Percentiles rank a stretch among this genome's conserved stretches.
Conservation (phyloP, 2,329 filamentous ascomycete genomes). For the Penicillium sp. region DNA sequence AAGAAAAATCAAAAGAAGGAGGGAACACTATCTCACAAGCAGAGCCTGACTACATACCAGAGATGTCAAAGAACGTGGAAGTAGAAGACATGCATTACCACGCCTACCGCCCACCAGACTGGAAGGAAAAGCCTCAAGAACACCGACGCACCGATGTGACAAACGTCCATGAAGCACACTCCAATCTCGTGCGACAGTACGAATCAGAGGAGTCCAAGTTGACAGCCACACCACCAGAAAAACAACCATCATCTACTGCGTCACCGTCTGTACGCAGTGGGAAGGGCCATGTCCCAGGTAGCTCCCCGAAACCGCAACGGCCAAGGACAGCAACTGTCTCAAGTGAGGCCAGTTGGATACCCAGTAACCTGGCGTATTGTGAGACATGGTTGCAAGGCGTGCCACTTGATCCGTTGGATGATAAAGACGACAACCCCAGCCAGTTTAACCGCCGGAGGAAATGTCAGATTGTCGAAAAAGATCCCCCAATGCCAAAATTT, state of each 20-base stretch:
- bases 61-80: background rate
- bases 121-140: conserved; percentile 6
- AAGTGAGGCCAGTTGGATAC: conserved; percentile 39
- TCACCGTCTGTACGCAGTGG: conserved; percentile 8
- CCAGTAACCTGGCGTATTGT: conserved; percentile 38
- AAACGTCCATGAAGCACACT: conserved; percentile 36
- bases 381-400: conserved; percentile 40
- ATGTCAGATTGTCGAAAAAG: conserved; percentile 39
- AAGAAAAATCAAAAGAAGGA: background rate
- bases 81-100: conserved; percentile 12
- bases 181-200: conserved; percentile 30
- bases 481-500: conserved; percentile 27
- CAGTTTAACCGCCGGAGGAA: conserved; percentile 36
- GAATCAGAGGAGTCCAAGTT: conserved; percentile 19
- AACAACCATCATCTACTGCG: conserved; percentile 7
- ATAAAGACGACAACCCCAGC: conserved; percentile 23
- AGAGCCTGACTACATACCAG: background rate
- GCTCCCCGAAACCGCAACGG: conserved; percentile 28
- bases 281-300: conserved; percentile 8
- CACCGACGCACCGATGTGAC: conserved; percentile 19
- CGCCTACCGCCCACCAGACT: conserved; percentile 18
- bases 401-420: conserved; percentile 29
- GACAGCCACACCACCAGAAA: conserved; percentile 9
- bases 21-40: background rate
- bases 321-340: conserved; percentile 36